These are phyloP conservation scores for Alopecurus myosuroides DNA, from an alignment of 176 grass and related monocot genomes.

Conservation along the genomic window DNA sequence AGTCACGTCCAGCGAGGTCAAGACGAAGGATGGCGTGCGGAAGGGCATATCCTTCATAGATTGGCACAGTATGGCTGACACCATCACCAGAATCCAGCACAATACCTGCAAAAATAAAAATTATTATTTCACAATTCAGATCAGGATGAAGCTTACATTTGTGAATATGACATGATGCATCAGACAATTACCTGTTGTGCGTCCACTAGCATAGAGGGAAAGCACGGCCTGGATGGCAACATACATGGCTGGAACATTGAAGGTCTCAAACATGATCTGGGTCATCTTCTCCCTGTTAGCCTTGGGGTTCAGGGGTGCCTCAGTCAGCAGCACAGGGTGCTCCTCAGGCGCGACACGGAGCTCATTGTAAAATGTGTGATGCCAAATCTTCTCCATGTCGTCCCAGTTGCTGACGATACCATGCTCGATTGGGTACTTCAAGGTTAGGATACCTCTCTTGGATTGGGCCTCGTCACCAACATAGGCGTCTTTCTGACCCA, in stretches of 20 bases:
- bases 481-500: conserved; percentile 47
- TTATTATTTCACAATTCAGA: neutral
- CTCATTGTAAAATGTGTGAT: conserved; percentile 49
- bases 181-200: conserved; percentile 31
- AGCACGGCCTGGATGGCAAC: conserved; percentile 45
- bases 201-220: conserved; percentile 49
- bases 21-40: conserved; percentile 43
- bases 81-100: conserved; percentile 51
- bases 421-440: conserved; percentile 46
- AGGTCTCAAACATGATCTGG: conserved; percentile 46
- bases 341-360: conserved; percentile 39
- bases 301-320: conserved; percentile 45
- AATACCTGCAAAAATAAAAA: conserved; percentile 21
- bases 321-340: conserved; percentile 38
- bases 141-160: neutral
- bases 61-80: conserved; percentile 46
- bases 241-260: conserved; percentile 45
- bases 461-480: conserved; percentile 43
- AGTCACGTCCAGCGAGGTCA: conserved; percentile 37
- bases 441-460: conserved; percentile 43
- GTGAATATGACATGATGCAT: neutral
- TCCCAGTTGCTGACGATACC: conserved; percentile 50
- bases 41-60: conserved; percentile 50
- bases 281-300: conserved; percentile 53
- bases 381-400: conserved; percentile 55